Percentiles rank a stretch among this genome's conserved stretches.
These are phyloP conservation scores for Trichaptum fuscoviolaceum DNA, from an alignment of 768 basidiomycete genomes.

Conservation along the genomic window DNA sequence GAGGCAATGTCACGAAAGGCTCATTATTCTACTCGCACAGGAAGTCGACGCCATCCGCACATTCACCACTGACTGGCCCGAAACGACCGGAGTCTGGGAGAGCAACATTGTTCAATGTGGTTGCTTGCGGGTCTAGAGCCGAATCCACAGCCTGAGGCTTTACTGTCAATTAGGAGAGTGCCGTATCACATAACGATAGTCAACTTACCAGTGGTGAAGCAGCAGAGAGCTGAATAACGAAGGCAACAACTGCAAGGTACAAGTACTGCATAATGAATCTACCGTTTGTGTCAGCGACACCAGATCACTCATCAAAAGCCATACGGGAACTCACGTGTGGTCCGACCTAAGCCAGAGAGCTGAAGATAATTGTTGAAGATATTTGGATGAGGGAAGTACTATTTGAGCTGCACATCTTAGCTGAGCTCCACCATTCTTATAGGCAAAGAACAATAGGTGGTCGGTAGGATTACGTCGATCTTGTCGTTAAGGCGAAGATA, in stretches of 20 bases:
- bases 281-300: neutral
- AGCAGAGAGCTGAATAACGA: neutral
- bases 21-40: neutral
- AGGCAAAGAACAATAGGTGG: neutral
- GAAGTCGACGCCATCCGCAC: neutral
- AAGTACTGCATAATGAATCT: neutral
- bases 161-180: neutral
- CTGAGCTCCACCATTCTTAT: neutral
- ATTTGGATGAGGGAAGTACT: neutral
- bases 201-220: neutral
- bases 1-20: neutral
- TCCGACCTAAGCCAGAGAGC: neutral
- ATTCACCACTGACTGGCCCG: neutral
- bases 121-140: neutral
- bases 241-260: neutral
- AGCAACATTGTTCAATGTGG: neutral
- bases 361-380: neutral
- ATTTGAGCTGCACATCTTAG: neutral
- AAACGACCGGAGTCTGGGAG: neutral
- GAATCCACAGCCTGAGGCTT: neutral
- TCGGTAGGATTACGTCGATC: neutral
- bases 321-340: neutral
- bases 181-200: neutral
- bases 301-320: neutral
- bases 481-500: neutral